Evolutionary conservation across 768 basidiomycete species (phyloP), one percentile per base, ranked within the genome.

Genomic region (Candolleomyces efflorescens): DNA sequence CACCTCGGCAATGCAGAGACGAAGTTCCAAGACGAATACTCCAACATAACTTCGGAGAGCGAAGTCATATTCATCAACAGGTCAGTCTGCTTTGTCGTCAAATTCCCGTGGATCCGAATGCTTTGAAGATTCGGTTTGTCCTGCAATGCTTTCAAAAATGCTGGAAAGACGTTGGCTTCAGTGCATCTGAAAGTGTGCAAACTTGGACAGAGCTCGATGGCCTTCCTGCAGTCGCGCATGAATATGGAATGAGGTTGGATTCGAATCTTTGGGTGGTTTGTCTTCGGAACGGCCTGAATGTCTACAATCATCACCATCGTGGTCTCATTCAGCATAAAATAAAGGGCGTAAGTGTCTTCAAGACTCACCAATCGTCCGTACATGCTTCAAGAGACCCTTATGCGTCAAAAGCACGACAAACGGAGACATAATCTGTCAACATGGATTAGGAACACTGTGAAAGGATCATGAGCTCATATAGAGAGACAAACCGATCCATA

Each of bases 11-110:
- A 65, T 6, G 73, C 62, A 64, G 87, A 79, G 53, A 87, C 71
- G 20, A 86, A 69, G 61, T 79, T 81, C 84, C 85, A 85, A 3
- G 82, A 82, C n/a, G 83, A 81, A 52, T 69, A 75, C 51, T 89
- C 83, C 24, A 91, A 69, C 5, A 77, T 71, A 17, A 92, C 63
- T 22, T 67, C 75, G 11, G 77, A 70, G 15, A 92, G 62, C 22
- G 66, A 74, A 11, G 74, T 73, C 32, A 89, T 66, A 0, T 68
- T 68, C 18, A 60, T 64, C 12, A 72, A 57, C 23, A 89, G 72
- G 54, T 75, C 68, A 0, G 79, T 67, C 62, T 89, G 85, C 18
- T 76, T 73, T 0, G 73, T 71, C 0, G 81, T 81, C n/a, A 90
- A 66, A n/a, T 73, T 70, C 0, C 80, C 85, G 41, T 73, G 65